Base-by-base conservation (phyloP, 805 yeast genomes). In the Kodamaea nitidulidarum region DNA sequence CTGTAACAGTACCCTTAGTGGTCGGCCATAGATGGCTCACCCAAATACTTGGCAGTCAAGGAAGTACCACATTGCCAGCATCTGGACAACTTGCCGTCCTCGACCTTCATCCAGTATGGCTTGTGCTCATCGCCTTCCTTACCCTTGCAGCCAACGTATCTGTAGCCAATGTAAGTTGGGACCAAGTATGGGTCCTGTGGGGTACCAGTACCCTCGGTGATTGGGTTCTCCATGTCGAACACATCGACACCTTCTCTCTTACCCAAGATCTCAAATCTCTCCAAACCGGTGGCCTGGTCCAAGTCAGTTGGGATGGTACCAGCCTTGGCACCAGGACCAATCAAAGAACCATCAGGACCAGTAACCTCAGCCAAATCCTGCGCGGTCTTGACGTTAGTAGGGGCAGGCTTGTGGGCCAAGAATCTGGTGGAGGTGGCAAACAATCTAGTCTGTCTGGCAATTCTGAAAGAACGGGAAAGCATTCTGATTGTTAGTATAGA, bases 11-110 rank as follows among this genome's bases (percentile, higher is more conserved):
- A n/a, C n/a, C 18, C 25, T 28, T 38, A 38, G 33, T 73, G 76
- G 63, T 78, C 81, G 61, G 71, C 75, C 60, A 76, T 81, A 56
- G 68, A 76, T 52, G 82, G 84, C 51, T 80, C 84, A 67, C 96
- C 97, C 56, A 90, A 76, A 71, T 81, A 83, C 70, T 88, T 85
- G 56, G 90, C 70, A 59, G 85, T 80, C 76, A 84, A 91, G 52
- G 88, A 95, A 54, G 90, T 83, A 68, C 98, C 98, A 68, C 98
- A 91, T 69, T 93, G 96, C 96, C 96, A 87, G 73, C 97, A 93
- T 81, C 98, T 88, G 52, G 85, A 85, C 46, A 84, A 84, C 67
- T 86, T 73, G 36, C 78, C 85, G 49, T 74, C 78, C 51, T 88
- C 84, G 56, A 95, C 95, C 68, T 80, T 81, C 73, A 90, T 78